These are phyloP conservation scores for Trichoderma endophyticum DNA, from an alignment of 2,329 filamentous ascomycete species.

Conservation along the genomic window DNA sequence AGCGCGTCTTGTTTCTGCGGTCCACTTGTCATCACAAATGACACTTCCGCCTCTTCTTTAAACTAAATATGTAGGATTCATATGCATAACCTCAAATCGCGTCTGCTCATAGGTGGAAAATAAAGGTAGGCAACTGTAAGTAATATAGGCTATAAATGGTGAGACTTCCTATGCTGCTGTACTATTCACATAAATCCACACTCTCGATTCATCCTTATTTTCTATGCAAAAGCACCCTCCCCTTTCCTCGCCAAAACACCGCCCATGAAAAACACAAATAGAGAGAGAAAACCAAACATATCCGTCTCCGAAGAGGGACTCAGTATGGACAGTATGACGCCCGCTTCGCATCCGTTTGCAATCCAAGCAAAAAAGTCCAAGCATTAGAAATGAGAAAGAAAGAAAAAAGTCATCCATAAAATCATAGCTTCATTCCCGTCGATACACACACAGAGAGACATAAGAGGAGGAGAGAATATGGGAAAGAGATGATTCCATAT, in stretches of 20 bases:
- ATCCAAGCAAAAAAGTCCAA: not conserved
- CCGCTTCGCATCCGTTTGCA: conserved; percentile 10
- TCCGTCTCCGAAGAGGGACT: not conserved
- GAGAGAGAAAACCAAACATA: not conserved
- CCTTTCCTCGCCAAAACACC: conserved; percentile 13
- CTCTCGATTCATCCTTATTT: not conserved
- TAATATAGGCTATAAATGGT: not conserved
- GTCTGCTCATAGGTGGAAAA: not conserved
- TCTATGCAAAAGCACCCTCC: not conserved
- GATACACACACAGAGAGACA: not conserved
- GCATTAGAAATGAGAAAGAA: not conserved
- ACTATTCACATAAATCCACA: not conserved
- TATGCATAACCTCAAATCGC: not conserved
- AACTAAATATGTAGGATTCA: not conserved
- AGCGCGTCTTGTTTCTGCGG: not conserved
- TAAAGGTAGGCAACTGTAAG: not conserved
- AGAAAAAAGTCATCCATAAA: conserved; percentile 5
- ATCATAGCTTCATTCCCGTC: conserved; percentile 13
- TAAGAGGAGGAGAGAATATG: not conserved
- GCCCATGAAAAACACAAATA: not conserved
- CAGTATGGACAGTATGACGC: not conserved
- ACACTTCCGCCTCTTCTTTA: not conserved
- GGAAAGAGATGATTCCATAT: not conserved
- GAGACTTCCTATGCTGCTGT: not conserved
- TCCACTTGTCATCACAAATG: not conserved